Evolutionary conservation across 2,329 filamentous ascomycete genomes (phyloP).

Genomic region (Alternaria triticina): DNA sequence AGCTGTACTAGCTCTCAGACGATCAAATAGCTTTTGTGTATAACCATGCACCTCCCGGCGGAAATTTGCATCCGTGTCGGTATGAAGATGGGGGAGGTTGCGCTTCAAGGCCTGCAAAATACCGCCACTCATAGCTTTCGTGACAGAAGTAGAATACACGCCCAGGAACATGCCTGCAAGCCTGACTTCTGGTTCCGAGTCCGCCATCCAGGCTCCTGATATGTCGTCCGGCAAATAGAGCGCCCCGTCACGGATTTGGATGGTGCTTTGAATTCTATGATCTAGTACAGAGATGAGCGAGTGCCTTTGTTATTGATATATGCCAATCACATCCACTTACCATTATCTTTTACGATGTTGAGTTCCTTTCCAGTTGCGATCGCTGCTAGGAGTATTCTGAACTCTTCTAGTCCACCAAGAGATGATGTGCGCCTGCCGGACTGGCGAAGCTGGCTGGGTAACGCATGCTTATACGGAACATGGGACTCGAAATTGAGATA

Average conservation of each 20-base stretch:
- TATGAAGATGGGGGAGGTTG: slow-evolving; percentile 74
- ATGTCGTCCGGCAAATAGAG: slow-evolving; percentile 61
- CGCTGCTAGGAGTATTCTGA: slow-evolving; percentile 47
- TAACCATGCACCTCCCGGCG: slow-evolving; percentile 80
- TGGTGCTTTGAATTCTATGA: slow-evolving; percentile 23
- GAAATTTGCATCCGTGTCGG: slow-evolving; percentile 85
- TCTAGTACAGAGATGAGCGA: slow-evolving; percentile 23
- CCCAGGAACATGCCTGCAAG: slow-evolving; percentile 83
- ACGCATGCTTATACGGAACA: slow-evolving; percentile 21
- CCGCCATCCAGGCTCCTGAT: slow-evolving; percentile 48
- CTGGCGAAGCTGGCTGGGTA: slow-evolving; percentile 22
- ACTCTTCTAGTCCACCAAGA: slow-evolving; percentile 33
- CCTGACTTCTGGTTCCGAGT: slow-evolving; percentile 61
- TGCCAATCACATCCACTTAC: slow-evolving; percentile 24
- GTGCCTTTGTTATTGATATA: background rate
- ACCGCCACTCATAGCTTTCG: slow-evolving; percentile 70
- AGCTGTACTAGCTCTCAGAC: slow-evolving; percentile 58
- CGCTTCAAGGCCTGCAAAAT: slow-evolving; percentile 68
- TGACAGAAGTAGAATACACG: slow-evolving; percentile 75
- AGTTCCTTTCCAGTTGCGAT: slow-evolving; percentile 55
- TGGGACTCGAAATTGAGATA: slow-evolving; percentile 45
- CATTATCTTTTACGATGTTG: slow-evolving; percentile 52
- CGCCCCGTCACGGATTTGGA: slow-evolving; percentile 41
- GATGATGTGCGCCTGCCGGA: slow-evolving; percentile 9
- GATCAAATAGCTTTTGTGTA: slow-evolving; percentile 76